A percentile compares a stretch with the other conserved stretches of the same genome.
These are phyloP conservation scores for Coemansia sp. DNA, from an alignment of 192 early-diverging fungal genomes.

Conservation along the genomic window DNA sequence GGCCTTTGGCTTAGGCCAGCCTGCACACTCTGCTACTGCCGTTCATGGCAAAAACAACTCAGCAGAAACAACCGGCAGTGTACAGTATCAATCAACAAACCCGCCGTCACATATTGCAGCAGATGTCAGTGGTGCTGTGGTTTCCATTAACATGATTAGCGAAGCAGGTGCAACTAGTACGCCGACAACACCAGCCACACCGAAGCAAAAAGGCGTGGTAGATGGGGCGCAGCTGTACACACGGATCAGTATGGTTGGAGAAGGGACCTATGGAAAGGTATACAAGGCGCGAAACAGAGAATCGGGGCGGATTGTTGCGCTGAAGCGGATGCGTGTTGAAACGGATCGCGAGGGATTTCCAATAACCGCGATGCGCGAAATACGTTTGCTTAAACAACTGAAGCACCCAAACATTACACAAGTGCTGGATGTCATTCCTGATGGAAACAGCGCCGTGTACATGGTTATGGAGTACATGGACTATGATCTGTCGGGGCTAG, in stretches of 20 bases:
- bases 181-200: constrained; percentile 46
- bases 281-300: constrained; percentile 75
- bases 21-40: neutral
- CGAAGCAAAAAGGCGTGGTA: constrained; percentile 38
- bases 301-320: constrained; percentile 72
- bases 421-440: constrained; percentile 71
- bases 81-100: neutral
- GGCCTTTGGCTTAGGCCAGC: neutral
- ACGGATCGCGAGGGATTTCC: constrained; percentile 84
- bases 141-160: neutral
- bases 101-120: neutral
- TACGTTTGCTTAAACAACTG: constrained; percentile 71
- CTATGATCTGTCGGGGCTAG: constrained; percentile 78
- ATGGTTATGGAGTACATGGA: constrained; percentile 92
- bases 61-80: constrained; percentile 7
- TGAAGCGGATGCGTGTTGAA: constrained; percentile 82
- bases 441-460: constrained; percentile 69
- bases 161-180: constrained; percentile 20
- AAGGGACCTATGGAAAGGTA: constrained; percentile 86
- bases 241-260: constrained; percentile 76
- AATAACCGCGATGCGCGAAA: constrained; percentile 85
- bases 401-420: constrained; percentile 72
- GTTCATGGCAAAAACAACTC: neutral
- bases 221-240: constrained; percentile 66
- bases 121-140: neutral